Evolutionary conservation across 1,284 basidiomycete genomes (phyloP).

Genomic region (Marasmius tenuissimus): DNA sequence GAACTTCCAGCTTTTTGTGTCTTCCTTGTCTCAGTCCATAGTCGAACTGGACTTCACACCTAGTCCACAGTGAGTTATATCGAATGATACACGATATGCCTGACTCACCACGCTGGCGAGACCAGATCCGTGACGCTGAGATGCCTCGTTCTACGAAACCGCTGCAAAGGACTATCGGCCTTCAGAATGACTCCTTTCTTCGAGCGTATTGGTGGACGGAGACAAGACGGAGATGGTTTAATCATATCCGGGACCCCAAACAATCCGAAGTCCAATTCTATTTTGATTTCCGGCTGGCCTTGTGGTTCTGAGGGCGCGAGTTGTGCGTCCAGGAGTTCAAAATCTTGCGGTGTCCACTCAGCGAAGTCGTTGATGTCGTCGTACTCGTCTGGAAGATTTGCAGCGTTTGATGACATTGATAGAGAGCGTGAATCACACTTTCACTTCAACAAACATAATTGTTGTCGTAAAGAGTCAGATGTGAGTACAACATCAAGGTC

Average conservation of each 20-base stretch:
- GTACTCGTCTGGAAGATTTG: not conserved
- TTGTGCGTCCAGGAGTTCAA: conserved; percentile 1
- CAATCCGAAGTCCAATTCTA: conserved; percentile 8
- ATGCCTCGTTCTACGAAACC: conserved; percentile 37
- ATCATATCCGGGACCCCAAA: not conserved
- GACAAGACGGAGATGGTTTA: not conserved
- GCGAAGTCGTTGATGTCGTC: conserved; percentile 11
- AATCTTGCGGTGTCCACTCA: not conserved
- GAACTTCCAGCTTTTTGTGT: conserved; percentile 46
- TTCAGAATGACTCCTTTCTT: not conserved
- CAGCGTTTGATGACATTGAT: not conserved
- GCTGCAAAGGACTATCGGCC: conserved; percentile 30
- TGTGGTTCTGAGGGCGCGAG: not conserved
- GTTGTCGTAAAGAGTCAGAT: too few relatives aligned
- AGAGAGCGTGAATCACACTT: not conserved
- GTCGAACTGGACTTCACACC: conserved; percentile 81
- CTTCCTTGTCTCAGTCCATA: conserved; percentile 67
- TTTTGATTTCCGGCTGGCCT: conserved; percentile 10
- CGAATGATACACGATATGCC: not conserved
- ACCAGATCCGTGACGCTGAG: conserved; percentile 55
- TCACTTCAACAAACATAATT: too few relatives aligned
- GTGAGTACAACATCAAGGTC: too few relatives aligned
- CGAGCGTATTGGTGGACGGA: not conserved
- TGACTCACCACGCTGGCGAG: conserved; percentile 50
- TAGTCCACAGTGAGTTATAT: conserved; percentile 23